Evolutionary conservation across 1,139 yeast genomes (phyloP).

Genomic region (Hyphopichia pseudoburtonii): DNA sequence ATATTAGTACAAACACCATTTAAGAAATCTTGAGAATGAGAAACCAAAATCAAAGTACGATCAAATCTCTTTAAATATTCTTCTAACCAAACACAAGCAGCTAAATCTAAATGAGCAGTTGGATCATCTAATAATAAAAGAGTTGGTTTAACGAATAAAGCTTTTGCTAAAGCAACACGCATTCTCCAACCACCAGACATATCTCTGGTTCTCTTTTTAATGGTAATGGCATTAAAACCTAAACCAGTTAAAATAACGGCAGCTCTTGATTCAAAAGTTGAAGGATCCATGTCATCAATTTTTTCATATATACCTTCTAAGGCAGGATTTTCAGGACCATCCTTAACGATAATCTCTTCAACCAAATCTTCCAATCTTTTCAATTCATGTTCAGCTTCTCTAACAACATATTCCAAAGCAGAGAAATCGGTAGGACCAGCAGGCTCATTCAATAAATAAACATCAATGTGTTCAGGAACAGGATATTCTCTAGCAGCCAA

Average conservation of each 20-base stretch:
- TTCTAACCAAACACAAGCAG: slow-evolving; percentile 99
- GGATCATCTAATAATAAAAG: slow-evolving; percentile 91
- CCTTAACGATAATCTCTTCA: slow-evolving; percentile 84
- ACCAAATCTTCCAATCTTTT: slow-evolving; percentile 89
- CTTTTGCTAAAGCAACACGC: slow-evolving; percentile 88
- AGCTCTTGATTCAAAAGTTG: slow-evolving; percentile 95
- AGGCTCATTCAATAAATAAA: slow-evolving; percentile 92
- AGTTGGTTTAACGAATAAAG: slow-evolving; percentile 86
- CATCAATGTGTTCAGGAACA: slow-evolving; percentile 86
- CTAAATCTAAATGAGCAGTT: slow-evolving; percentile 98
- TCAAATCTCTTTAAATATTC: slow-evolving; percentile 94
- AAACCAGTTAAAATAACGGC: slow-evolving; percentile 95
- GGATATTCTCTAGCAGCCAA: slow-evolving; percentile 97
- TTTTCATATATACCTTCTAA: slow-evolving; percentile 91
- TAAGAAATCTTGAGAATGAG: slow-evolving; percentile 99
- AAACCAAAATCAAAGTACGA: slow-evolving; percentile 88
- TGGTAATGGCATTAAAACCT: slow-evolving; percentile 85
- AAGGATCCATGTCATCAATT: slow-evolving; percentile 93
- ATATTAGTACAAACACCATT: slow-evolving; percentile 98
- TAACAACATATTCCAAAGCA: slow-evolving; percentile 94
- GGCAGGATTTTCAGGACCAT: slow-evolving; percentile 89
- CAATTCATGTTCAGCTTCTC: slow-evolving; percentile 92
- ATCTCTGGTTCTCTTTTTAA: slow-evolving; percentile 87
- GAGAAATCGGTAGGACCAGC: slow-evolving; percentile 91
- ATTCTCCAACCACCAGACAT: slow-evolving; percentile 99